Evolutionary conservation across 2,329 filamentous ascomycete species (phyloP).

Genomic region (Colletotrichum limetticola): DNA sequence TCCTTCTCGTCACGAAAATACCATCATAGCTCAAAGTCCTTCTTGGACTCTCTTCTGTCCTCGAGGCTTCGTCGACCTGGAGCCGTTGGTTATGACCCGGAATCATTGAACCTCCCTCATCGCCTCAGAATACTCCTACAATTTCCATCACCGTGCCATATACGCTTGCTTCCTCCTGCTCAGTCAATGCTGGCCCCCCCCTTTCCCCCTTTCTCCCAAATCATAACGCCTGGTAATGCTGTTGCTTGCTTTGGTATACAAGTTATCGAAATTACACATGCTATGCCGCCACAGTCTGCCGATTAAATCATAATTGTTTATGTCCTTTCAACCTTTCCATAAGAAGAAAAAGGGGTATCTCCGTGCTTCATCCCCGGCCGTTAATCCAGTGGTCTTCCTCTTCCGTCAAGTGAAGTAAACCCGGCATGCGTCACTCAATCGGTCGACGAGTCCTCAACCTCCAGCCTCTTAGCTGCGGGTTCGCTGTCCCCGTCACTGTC

Average conservation of each 20-base stretch:
- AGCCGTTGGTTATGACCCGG: too few relatives aligned
- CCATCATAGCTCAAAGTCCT: background rate
- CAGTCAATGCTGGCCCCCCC: background rate
- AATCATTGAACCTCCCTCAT: too few relatives aligned
- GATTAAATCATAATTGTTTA: conserved; percentile 4
- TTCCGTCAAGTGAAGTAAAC: background rate
- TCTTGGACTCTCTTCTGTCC: background rate
- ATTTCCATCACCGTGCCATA: too few relatives aligned
- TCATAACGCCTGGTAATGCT: conserved; percentile 19
- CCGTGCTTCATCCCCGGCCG: background rate
- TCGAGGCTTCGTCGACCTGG: background rate
- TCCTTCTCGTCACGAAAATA: background rate
- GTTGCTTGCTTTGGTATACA: conserved; percentile 18
- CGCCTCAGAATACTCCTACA: too few relatives aligned
- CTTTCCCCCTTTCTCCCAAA: background rate
- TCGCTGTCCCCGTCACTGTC: conserved; percentile 50
- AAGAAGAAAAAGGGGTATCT: background rate
- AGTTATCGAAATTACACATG: conserved; percentile 12
- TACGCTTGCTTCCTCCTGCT: background rate
- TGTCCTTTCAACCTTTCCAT: background rate
- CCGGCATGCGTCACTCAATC: conserved; percentile 36
- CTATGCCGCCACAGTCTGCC: conserved; percentile 12
- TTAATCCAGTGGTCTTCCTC: too few relatives aligned
- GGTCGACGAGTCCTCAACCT: conserved; percentile 59
- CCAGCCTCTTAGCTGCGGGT: conserved; percentile 64